A percentile compares a stretch with the other conserved stretches of the same genome.
Conservation (phyloP, 805 yeast genomes). For the Torulaspora delbrueckii region DNA sequence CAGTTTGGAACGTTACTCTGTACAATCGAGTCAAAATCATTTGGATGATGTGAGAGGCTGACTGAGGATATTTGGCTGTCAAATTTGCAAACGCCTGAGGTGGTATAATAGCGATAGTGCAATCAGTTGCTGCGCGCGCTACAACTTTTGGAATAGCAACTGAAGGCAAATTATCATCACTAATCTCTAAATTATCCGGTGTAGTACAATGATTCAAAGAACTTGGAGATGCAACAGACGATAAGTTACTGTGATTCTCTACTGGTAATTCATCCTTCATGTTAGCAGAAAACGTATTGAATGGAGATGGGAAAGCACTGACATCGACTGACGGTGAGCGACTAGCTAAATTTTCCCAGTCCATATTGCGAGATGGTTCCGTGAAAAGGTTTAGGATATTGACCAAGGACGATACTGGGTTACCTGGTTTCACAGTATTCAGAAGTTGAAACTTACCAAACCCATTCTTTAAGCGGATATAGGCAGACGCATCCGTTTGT, state of each 20-base stretch:
- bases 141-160: conserved; percentile 42
- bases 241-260: neutral
- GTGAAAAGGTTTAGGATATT: conserved; percentile 75
- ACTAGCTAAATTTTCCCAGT: conserved; percentile 2
- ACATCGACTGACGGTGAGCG: conserved; percentile 4
- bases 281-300: conserved; percentile 1
- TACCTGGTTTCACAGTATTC: conserved; percentile 75
- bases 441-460: conserved; percentile 57
- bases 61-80: conserved; percentile 71
- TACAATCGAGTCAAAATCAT: conserved; percentile 83
- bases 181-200: neutral
- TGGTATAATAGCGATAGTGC: conserved; percentile 91
- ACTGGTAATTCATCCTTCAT: neutral
- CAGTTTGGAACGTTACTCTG: conserved; percentile 87
- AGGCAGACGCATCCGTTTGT: conserved; percentile 13
- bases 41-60: conserved; percentile 91
- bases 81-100: conserved; percentile 71
- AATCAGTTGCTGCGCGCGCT: conserved; percentile 67
- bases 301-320: conserved; percentile 5
- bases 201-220: neutral
- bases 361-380: conserved; percentile 1
- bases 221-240: conserved; percentile 2
- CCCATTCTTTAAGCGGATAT: conserved; percentile 25
- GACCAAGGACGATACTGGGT: conserved; percentile 79
- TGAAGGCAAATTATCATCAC: conserved; percentile 3